Evolutionary conservation across 768 basidiomycete genomes (phyloP).

Genomic region (Lepiota brunneoincarnata): DNA sequence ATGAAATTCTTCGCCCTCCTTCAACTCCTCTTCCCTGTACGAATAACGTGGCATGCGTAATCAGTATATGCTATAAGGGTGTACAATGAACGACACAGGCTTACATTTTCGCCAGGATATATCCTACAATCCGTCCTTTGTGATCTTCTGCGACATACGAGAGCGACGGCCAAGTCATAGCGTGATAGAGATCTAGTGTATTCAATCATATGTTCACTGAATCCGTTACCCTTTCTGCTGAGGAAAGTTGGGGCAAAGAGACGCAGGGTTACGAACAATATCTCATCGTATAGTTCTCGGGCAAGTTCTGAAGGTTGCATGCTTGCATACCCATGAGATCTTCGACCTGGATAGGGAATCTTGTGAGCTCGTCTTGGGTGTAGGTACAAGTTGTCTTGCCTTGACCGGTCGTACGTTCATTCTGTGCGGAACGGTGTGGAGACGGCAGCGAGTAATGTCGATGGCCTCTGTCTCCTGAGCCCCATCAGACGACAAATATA

Average conservation of each 20-base stretch:
- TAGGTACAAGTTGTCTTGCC: constrained; percentile 24
- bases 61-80: background rate
- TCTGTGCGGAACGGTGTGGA: background rate
- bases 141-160: constrained; percentile 94
- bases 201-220: constrained; percentile 11
- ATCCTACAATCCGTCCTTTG: constrained; percentile 89
- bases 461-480: too few species aligned
- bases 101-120: constrained; percentile 95
- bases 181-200: constrained; percentile 76
- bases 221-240: constrained; percentile 7
- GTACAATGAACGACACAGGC: constrained; percentile 18
- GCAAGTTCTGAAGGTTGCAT: constrained; percentile 91
- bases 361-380: background rate
- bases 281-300: constrained; percentile 90
- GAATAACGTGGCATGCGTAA: background rate
- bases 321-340: constrained; percentile 96
- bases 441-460: background rate
- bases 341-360: constrained; percentile 53
- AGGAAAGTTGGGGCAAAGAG: background rate
- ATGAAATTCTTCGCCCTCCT: constrained; percentile 66
- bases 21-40: constrained; percentile 62
- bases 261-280: constrained; percentile 49
- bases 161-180: constrained; percentile 92
- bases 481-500: background rate
- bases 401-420: constrained; percentile 47